Evolutionary conservation across 1,284 basidiomycete species (phyloP), one percentile per base, ranked within the genome.

Genomic region (Volvariella surrecta): DNA sequence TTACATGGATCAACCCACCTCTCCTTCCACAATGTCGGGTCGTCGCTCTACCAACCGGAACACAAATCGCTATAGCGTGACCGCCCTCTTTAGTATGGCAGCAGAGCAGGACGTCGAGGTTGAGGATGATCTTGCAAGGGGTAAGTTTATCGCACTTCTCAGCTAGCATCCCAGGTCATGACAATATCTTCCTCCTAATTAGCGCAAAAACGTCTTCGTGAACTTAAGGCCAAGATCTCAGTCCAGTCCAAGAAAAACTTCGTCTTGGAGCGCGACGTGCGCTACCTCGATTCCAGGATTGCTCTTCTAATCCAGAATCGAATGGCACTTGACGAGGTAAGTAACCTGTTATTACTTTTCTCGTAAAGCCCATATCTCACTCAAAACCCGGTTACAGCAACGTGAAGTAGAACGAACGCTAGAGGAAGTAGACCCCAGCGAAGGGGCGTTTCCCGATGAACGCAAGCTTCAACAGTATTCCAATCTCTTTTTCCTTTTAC

Each of bases 181-280:
- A 28, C 21, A 43, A 18, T 16, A 19, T 39, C 39, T 45, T 32
- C 22, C 11, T 28, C 20, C 40, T 45, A 44, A 46, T 44, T 60
- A 88, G 96, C 95, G 32, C 95, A 98, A 71, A 96, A 95, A 65
- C 87, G 92, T 38, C 70, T 99, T 37, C 76, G 96, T 24, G 94
- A 98, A 54, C 76, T 99, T 54, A 99, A 99, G 68, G 78, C 85
- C n/a, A 88, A 92, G 56, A 99, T 99, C 52, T 98, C 93, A 17
- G 85, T 90, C 0, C 96, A 99, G 68, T 95, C 90, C 43, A 99
- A 99, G 75, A 97, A 95, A 76, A 99, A 99, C 68, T 99, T 99
- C 60, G 92, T 99, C 20, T 77, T 99, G 21, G 95, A 99, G 62
- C 81, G 95, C 39, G 96, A 99, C 64, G 96, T 99, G 31, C 85